Percentiles rank a stretch among this genome's conserved stretches.
phyloP scores from a whole-genome alignment of 345 rosid species.

The Trapa bicornis region DNA sequence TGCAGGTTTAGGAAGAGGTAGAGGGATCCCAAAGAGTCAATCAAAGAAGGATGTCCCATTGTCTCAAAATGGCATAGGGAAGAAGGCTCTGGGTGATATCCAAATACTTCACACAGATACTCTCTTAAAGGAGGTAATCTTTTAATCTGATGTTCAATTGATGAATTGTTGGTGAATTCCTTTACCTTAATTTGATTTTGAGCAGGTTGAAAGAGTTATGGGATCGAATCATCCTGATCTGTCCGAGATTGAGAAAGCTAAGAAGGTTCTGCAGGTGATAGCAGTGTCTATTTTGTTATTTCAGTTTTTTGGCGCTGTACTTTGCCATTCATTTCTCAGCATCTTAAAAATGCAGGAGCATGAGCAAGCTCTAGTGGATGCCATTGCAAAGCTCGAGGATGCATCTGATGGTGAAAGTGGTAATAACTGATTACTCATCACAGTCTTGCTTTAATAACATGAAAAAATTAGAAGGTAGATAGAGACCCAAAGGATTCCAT shows the following conservation, averaged over 20 bases:
- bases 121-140: constrained; percentile 74
- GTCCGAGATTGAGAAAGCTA: constrained; percentile 72
- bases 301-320: neutral
- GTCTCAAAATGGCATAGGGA: constrained; percentile 66
- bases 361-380: constrained; percentile 74
- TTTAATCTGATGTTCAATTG: neutral
- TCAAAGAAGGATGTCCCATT: constrained; percentile 50
- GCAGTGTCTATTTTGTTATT: constrained; percentile 2
- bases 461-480: neutral
- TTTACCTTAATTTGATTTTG: constrained; percentile 3
- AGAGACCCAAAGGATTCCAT: neutral
- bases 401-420: constrained; percentile 95
- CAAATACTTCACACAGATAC: constrained; percentile 93
- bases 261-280: constrained; percentile 77
- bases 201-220: constrained; percentile 87
- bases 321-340: neutral
- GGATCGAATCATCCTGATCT: constrained; percentile 68
- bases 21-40: constrained; percentile 53
- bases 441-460: constrained; percentile 12
- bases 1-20: constrained; percentile 66
- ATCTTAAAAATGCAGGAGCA: constrained; percentile 47
- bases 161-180: neutral
- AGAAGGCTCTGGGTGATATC: constrained; percentile 71
- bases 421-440: constrained; percentile 52
- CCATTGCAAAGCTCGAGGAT: constrained; percentile 83